Evolutionary conservation across 2,329 filamentous ascomycete species (phyloP), one percentile per base, ranked within the genome.

Genomic region (Furcasterigmium sp.): DNA sequence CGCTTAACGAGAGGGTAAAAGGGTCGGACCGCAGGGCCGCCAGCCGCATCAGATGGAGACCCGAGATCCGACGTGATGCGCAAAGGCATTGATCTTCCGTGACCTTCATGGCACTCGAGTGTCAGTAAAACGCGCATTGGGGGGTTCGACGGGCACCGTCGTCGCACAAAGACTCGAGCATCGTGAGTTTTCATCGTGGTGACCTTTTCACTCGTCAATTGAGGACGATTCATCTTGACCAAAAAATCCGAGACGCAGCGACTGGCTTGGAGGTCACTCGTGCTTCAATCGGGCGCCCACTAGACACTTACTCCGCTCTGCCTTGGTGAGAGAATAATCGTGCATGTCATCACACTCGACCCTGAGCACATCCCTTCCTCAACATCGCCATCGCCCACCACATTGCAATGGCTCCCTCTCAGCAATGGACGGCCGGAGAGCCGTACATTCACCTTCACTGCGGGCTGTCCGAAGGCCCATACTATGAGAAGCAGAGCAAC

Each of bases 391-490:
- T n/a, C n/a, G n/a, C n/a, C n/a, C n/a, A 28, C 36, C 39, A 41
- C 15, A 29, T 30, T 53, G 48, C 44, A 39, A 68, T 69, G 62
- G 53, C 65, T 39, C 48, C 54, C 17, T 51, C 73, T 21, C 68
- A 78, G 51, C 61, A 67, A 47, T 80, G 75, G 77, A 65, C 65
- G 43, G 69, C 73, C 49, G 66, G 58, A 36, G 58, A 72, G 61
- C 74, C 76, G 7, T 80, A 75, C 64, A 71, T 91, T 48, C 68
- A 82, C 52, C 65, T 78, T 43, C 73, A 78, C 51, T 88, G 84
- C 65, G 70, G 67, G 13, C 74, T 91, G 23, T 85, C 83, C 50
- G 87, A 91, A 63, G 87, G 78, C 0, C 86, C 86, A 2, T 88
- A 81, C 66, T 88, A 82, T 67, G 85, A 90, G 61, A 68, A 75